phyloP scores from a whole-genome alignment of 441 rosid genomes.

The Pelargonium australe region DNA sequence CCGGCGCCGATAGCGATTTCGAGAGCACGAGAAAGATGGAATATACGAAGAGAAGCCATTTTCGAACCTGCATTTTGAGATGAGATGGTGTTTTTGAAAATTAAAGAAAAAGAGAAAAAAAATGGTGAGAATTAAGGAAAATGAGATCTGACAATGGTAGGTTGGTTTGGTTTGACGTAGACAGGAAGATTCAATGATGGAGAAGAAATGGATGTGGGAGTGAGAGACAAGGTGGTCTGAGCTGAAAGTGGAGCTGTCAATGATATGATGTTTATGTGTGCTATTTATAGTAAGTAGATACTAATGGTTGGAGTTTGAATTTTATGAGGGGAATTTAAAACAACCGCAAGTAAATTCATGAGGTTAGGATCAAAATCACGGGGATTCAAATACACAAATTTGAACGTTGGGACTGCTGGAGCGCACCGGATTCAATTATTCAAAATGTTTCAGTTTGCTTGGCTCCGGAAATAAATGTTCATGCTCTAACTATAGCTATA shows the following conservation, averaged over 20 bases:
- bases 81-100: constrained; percentile 3
- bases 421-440: constrained; percentile 58
- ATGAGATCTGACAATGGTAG: constrained; percentile 36
- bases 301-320: neutral
- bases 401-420: constrained; percentile 72
- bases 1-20: constrained; percentile 23
- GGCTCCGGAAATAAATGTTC: constrained; percentile 2
- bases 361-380: constrained; percentile 52
- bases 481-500: neutral
- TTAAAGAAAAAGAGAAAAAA: neutral
- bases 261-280: constrained; percentile 17
- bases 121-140: constrained; percentile 6
- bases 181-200: constrained; percentile 63
- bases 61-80: constrained; percentile 49
- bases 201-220: constrained; percentile 17
- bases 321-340: neutral
- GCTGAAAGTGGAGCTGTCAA: constrained; percentile 23
- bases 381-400: constrained; percentile 31
- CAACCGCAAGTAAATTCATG: constrained; percentile 1
- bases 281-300: constrained; percentile 40
- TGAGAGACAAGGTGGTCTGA: constrained; percentile 22
- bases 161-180: constrained; percentile 52
- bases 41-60: constrained; percentile 44
- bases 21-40: constrained; percentile 27
- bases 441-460: neutral